A percentile compares a stretch with the other conserved stretches of the same genome.
These are phyloP conservation scores for Neurospora sp. DNA, from an alignment of 495 filamentous ascomycete species.

Conservation along the genomic window DNA sequence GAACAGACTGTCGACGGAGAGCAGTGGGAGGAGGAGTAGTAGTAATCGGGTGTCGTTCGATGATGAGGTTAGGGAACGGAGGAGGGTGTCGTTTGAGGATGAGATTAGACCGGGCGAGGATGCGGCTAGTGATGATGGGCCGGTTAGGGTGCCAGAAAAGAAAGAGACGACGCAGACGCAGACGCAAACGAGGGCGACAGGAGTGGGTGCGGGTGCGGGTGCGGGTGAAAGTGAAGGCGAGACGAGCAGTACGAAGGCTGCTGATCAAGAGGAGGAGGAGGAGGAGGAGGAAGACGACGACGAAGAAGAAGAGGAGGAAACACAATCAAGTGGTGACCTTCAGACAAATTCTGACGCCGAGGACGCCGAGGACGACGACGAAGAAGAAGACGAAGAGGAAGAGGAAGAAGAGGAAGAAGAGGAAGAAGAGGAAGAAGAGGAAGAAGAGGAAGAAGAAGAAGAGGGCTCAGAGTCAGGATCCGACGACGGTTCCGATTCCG, in stretches of 20 bases:
- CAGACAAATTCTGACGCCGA: background rate
- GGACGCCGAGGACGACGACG: background rate
- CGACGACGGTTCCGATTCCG: slow-evolving; percentile 25
- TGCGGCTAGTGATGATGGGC: background rate
- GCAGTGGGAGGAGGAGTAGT: slow-evolving; percentile 2
- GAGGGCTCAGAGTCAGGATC: slow-evolving; percentile 6
- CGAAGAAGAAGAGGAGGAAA: background rate
- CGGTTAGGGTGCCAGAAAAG: background rate
- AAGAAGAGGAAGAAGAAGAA: background rate
- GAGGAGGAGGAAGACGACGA: background rate
- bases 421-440: slow-evolving; percentile 2
- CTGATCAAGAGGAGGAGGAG: background rate
- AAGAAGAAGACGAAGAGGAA: slow-evolving; percentile 12
- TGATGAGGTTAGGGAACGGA: background rate
- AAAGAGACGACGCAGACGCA: background rate
- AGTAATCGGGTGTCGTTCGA: background rate
- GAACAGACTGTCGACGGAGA: background rate
- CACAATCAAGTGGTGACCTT: background rate
- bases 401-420: background rate
- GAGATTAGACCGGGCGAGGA: background rate
- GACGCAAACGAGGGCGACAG: background rate
- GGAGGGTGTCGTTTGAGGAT: background rate
- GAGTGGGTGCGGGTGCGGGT: no score
- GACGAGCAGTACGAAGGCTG: background rate
- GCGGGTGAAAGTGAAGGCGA: background rate